Base-by-base conservation (phyloP, 805 yeast genomes). In the Saccharomycopsis schoenii region DNA sequence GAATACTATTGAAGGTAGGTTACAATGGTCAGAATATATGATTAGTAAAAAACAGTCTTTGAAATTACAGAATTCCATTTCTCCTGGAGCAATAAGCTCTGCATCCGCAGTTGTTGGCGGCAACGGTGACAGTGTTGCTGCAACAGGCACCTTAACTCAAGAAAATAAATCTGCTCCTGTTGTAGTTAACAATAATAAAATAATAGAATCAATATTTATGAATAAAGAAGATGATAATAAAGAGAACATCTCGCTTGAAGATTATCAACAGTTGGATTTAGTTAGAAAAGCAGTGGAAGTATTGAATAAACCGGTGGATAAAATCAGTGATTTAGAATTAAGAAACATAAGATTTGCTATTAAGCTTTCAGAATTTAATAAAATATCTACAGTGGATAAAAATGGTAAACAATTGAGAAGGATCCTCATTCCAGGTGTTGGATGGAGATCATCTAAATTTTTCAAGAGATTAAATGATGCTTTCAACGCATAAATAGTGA, bases 341-440 rank as follows among this genome's bases (percentile, higher is more conserved):
- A 42, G 19, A 36, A 39, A 19, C 11, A 52, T 15, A 29, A 34
- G 24, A 25, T 12, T 29, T 40, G 24, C 37, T n/a, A 40, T 39
- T 43, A 40, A 17, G 10, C 41, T 55, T 19, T 60, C 59, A 19
- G 58, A 60, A 24, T 39, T 63, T 8, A 24, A 42, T 10, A 55
- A 52, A 10, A 39, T 63, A 14, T 69, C 70, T 12, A 66, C 61
- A 17, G 39, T 41, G 19, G 80, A 76, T 63, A 69, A 68, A 43
- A 68, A 73, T 52, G 81, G 81, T 0, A 74, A 72, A 52, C 75
- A 73, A 5, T 75, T 74, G 58, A 71, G 78, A 56, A 66, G 85
- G 40, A 67, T 80, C 1, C 79, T 76, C 62, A 72, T 81, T 39
- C 83, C 82, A 0, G 77, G 77, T 11, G 67, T 76, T 51, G 84